Base-by-base conservation (phyloP, 208 protist species). In the Leishmania lainsoni region DNA sequence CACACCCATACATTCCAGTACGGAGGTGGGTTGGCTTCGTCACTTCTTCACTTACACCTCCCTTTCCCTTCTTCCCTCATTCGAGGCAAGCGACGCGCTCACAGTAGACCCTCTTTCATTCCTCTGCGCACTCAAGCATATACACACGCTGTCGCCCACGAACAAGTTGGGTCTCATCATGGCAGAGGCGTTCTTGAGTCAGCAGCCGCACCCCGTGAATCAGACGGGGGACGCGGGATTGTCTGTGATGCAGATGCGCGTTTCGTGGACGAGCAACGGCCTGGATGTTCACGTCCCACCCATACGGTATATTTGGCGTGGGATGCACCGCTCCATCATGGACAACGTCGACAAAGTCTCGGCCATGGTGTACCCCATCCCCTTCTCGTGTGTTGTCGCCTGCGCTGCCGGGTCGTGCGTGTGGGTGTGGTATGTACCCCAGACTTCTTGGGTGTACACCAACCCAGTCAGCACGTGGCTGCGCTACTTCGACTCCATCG, bases 241-340 rank as follows among this genome's bases (percentile, higher is more conserved):
- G 79, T 85, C 92, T n/a, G 61, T 76, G 26, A 81, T 79, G 45
- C 76, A 86, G 75, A 86, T 92, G 75, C 85, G 77, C 35, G 71
- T 93, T 10, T 87, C 81, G 54, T 83, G 93, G 69, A 89, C 76
- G 22, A 51, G 75, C 59, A 84, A 77, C 59, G 93, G 93, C 54
- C 54, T 94, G 32, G 93, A 94, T 68, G 61, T 97, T 39, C 92
- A 95, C 86, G 81, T 97, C 65, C 93, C 93, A 14, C 92, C 92
- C 35, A 76, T 85, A 20, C 85, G 86, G 63, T 93, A 91, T 76
- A 71, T 95, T 58, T 83, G 84, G 78, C 84, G 88, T 10, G 86
- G 86, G 14, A 54, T 86, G 58, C 79, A 80, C 49, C 85, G 86
- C 75, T 83, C 87, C 45, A 71, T 93, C 74, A 76, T 84, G 79